These are phyloP conservation scores for Saksenaea oblongispora DNA, from an alignment of 371 early-diverging fungal species.

Conservation along the genomic window DNA sequence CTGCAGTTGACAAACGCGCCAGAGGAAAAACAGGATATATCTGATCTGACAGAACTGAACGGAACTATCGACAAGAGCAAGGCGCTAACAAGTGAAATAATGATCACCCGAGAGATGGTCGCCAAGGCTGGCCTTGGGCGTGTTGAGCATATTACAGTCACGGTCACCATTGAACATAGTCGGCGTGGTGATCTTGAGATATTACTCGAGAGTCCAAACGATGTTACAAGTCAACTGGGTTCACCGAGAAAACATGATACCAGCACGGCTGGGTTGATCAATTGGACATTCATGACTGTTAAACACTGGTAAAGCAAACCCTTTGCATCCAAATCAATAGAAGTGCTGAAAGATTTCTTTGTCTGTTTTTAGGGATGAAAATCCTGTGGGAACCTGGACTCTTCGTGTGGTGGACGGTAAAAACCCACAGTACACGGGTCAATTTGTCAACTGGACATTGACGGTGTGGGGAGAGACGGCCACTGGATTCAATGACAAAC, in stretches of 20 bases:
- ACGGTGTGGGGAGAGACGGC: slow-evolving; percentile 68
- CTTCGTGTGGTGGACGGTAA: slow-evolving; percentile 61
- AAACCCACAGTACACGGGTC: slow-evolving; percentile 47
- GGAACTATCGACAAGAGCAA: slow-evolving; percentile 17
- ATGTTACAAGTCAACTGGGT: slow-evolving; percentile 71
- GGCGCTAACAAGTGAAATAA: slow-evolving; percentile 23
- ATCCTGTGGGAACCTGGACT: slow-evolving; percentile 58
- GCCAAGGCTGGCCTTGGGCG: slow-evolving; percentile 48
- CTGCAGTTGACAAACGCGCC: slow-evolving; percentile 28
- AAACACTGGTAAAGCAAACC: slow-evolving; percentile 87
- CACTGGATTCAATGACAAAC: slow-evolving; percentile 9
- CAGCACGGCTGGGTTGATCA: slow-evolving; percentile 65
- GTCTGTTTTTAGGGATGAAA: slow-evolving; percentile 22
- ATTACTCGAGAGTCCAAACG: slow-evolving; percentile 70
- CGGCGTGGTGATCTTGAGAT: slow-evolving; percentile 84
- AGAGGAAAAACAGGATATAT: slow-evolving; percentile 27
- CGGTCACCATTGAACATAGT: slow-evolving; percentile 73
- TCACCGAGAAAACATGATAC: slow-evolving; percentile 67
- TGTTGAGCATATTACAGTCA: slow-evolving; percentile 86
- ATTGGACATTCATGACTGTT: slow-evolving; percentile 96
- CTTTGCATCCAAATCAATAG: background rate
- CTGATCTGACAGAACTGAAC: slow-evolving; percentile 30
- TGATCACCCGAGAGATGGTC: slow-evolving; percentile 46
- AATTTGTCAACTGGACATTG: slow-evolving; percentile 63
- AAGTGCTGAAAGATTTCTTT: slow-evolving; percentile 27